Evolutionary conservation across 805 yeast species (phyloP), one percentile per base, ranked within the genome.

Genomic region (Yamadazyma phyllophila): DNA sequence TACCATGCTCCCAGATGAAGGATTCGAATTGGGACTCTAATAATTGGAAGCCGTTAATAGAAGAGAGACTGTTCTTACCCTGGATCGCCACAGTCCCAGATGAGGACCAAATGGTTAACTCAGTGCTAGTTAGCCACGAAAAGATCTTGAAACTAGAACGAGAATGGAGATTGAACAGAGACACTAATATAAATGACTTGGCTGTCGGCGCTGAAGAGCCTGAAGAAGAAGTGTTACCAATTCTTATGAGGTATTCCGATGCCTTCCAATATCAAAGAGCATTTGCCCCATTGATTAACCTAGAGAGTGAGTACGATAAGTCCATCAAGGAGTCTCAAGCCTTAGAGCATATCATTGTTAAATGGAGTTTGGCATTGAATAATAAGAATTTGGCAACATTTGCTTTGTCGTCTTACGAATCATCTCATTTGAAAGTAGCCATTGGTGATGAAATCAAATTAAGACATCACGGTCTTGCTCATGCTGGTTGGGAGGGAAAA

Each of bases 21-120:
- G 88, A 85, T 62, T 67, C 77, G 26, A 82, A 83, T 56, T 91
- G 97, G 97, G 96, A 89, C 56, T 83, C 91, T 0, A 78, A 74
- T 35, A 85, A 86, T 49, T 91, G 97, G 97, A 88, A 85, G 57
- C 78, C 96, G 0, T 68, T 91, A 45, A 87, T 91, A 46, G 92
- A 85, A 52, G 84, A 88, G 52, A 74, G 95, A 32, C 83, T 80
- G 51, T 79, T 91, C 47, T 69, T 91, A 46, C 69, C 88, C 1
- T 91, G 97, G 97, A 79, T 91, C 10, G 91, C 89, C 0, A 70
- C 81, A 2, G 73, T 69, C 3, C 96, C 96, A 0, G 56, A 72
- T 1, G 89, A 83, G 44, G 88, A 80, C 26, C 86, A 83, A 39
- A 62, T 73, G 46, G 57, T 80, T n/a, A 24, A 26, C 20, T 2